Evolutionary conservation across 129 eudicot species (phyloP), one percentile per base, ranked within the genome.

Genomic region (Solidago caesia): DNA sequence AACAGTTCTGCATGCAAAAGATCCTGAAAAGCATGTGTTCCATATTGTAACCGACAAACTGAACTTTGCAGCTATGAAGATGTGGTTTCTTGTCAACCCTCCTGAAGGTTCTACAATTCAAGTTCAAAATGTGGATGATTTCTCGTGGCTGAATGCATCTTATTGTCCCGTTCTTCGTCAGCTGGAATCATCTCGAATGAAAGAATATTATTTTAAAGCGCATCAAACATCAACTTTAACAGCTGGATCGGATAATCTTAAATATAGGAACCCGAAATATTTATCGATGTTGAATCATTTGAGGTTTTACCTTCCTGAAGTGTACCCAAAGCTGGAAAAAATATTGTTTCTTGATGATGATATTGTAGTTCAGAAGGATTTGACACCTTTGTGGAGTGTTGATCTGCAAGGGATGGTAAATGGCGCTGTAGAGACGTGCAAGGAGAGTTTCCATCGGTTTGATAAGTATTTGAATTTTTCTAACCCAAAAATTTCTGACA

Each of bases 401-500:
- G 82, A 91, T 85, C 78, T 95, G 91, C 80, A 77, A 67, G 99
- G 99, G 79, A 95, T 91, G 99, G 99, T 95, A 53, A 95, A 88
- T 89, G 99, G 99, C 68, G 99, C 99, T 21, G 96, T 95, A 25
- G 99, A 95, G 84, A 95, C 99, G 55, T 95, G 99, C 77, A 95
- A 95, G 83, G 99, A 91, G 89, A 95, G 99, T 82, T 95, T 95
- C 71, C 97, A 95, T 80, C 88, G 97, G 71, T 95, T 88, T 81
- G 97, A 95, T 44, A 95, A 91, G 83, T 95, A 95, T 74, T 81
- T 95, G 67, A 95, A 95, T 78, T 95, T 95, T 72, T 91, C 99
- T 7, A 95, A 95, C 80, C 99, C 99, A 11, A 85, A 73, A 71
- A 95, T 95, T 55, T 84, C 94, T 16, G 80, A 84, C 12, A 95